Evolutionary conservation across 2,329 filamentous ascomycete species (phyloP).

Genomic region (Epichloe sylvatica): DNA sequence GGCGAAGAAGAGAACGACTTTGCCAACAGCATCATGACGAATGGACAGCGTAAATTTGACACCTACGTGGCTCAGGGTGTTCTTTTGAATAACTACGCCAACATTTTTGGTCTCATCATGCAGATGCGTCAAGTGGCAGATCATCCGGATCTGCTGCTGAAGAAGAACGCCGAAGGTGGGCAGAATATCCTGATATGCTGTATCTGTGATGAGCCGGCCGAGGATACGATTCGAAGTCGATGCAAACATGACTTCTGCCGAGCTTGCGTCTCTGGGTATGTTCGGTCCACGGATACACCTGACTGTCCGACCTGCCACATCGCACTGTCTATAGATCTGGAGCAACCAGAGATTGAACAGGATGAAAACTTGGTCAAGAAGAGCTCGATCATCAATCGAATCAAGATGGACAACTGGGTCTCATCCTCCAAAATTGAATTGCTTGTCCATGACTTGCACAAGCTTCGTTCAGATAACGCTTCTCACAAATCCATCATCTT

Average conservation of each 20-base stretch:
- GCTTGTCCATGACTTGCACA: slow-evolving; percentile 85
- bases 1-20: slow-evolving; percentile 94
- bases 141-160: slow-evolving; percentile 85
- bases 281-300: slow-evolving; percentile 61
- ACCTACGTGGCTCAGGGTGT: slow-evolving; percentile 92
- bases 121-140: slow-evolving; percentile 98
- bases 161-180: slow-evolving; percentile 71
- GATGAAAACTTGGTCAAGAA: slow-evolving; percentile 81
- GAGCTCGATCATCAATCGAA: slow-evolving; percentile 93
- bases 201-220: slow-evolving; percentile 91
- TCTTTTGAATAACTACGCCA: slow-evolving; percentile 93
- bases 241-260: slow-evolving; percentile 67
- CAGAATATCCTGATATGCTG: slow-evolving; percentile 86
- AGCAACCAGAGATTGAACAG: slow-evolving; percentile 90
- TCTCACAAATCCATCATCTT: slow-evolving; percentile 97
- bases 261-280: slow-evolving; percentile 34
- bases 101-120: slow-evolving; percentile 98
- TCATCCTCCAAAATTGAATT: slow-evolving; percentile 97
- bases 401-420: slow-evolving; percentile 98
- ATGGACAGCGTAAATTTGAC: slow-evolving; percentile 75
- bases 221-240: slow-evolving; percentile 81
- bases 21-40: slow-evolving; percentile 89
- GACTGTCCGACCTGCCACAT: slow-evolving; percentile 92
- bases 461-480: slow-evolving; percentile 78
- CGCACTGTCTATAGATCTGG: slow-evolving; percentile 74